Evolutionary conservation across 148 eudicot species (phyloP).

Genomic region (Rhododendron ovatum): DNA sequence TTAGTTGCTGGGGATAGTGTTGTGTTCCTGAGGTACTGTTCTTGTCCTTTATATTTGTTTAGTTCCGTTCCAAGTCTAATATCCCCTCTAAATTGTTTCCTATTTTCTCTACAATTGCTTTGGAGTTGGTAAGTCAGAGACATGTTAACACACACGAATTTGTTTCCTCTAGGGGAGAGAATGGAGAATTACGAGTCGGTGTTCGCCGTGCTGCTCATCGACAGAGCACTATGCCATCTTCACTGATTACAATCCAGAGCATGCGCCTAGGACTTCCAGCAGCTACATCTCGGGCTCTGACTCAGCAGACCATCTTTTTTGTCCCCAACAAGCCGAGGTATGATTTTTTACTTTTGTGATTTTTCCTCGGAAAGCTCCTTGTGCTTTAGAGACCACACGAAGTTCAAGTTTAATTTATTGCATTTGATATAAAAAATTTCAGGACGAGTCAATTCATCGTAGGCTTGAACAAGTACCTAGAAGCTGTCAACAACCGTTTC

Average conservation of each 20-base stretch:
- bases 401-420: background rate
- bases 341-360: background rate
- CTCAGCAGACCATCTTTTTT: constrained; percentile 51
- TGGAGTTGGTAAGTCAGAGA: too few species aligned
- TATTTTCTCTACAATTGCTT: background rate
- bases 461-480: constrained; percentile 83
- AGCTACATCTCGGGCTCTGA: constrained; percentile 80
- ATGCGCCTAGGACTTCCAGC: constrained; percentile 71
- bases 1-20: constrained; percentile 81
- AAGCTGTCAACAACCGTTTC: constrained; percentile 53
- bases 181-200: constrained; percentile 80
- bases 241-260: constrained; percentile 88
- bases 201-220: constrained; percentile 72
- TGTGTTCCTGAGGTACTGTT: too few species aligned
- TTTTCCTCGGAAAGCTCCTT: background rate
- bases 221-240: constrained; percentile 71
- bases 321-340: constrained; percentile 95
- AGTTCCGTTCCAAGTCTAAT: background rate
- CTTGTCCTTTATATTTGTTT: background rate
- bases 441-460: constrained; percentile 96
- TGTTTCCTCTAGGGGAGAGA: constrained; percentile 49
- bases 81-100: background rate
- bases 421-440: background rate
- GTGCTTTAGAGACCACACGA: background rate
- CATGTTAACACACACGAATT: background rate